Conservation (phyloP, 1,284 basidiomycete genomes). For the Pseudozyma tsukubaensis region DNA sequence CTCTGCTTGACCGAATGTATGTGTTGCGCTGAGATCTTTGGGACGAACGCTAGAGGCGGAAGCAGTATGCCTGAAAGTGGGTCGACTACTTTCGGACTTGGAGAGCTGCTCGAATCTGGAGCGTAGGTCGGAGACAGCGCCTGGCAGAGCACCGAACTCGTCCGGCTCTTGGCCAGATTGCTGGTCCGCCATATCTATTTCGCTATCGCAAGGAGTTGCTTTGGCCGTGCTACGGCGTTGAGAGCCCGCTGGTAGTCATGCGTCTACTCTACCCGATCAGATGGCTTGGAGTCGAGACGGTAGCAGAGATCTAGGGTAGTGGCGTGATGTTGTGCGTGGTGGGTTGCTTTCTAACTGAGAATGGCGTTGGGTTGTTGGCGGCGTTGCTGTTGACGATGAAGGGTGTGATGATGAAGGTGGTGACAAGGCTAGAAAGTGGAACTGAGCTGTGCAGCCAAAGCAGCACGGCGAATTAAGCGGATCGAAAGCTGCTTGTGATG, state of each 20-base stretch:
- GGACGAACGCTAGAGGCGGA: conserved; percentile 13
- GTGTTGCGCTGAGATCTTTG: conserved; percentile 33
- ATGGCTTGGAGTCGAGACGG: too few relatives aligned
- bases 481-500: too few relatives aligned
- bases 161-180: conserved; percentile 32
- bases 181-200: conserved; percentile 28
- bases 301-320: too few relatives aligned
- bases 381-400: too few relatives aligned
- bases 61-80: conserved; percentile 3
- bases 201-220: not conserved
- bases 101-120: conserved; percentile 54
- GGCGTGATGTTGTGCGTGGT: too few relatives aligned
- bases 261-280: not conserved
- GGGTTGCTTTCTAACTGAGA: too few relatives aligned
- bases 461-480: too few relatives aligned
- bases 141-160: conserved; percentile 45
- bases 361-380: too few relatives aligned
- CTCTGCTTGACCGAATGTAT: conserved; percentile 39
- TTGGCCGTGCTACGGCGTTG: conserved; percentile 3
- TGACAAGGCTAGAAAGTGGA: too few relatives aligned
- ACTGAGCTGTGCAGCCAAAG: too few relatives aligned
- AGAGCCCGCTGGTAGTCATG: not conserved
- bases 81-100: conserved; percentile 44
- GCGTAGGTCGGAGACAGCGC: conserved; percentile 44
- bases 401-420: too few relatives aligned